Conservation (phyloP, 2,329 filamentous ascomycete species). For the Coleophoma crateriformis region DNA sequence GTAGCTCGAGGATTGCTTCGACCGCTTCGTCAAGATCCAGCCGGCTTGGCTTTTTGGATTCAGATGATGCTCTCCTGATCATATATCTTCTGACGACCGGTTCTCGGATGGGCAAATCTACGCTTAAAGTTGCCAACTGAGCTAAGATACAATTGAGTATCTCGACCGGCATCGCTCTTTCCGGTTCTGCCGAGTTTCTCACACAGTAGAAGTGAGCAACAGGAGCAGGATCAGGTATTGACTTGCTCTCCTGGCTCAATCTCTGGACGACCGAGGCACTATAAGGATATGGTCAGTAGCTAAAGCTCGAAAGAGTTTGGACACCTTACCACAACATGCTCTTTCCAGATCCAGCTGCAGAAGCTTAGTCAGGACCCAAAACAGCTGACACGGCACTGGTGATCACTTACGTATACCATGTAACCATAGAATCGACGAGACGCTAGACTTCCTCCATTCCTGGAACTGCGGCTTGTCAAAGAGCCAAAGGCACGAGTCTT, state of each 20-base stretch:
- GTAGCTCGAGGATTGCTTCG: slow-evolving; percentile 1
- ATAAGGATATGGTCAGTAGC: too few relatives aligned
- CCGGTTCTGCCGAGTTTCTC: slow-evolving; percentile 16
- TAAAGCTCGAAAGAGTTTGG: slow-evolving; percentile 1
- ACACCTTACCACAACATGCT: slow-evolving; percentile 22
- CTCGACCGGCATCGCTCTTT: slow-evolving; percentile 13
- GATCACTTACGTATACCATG: slow-evolving; percentile 21
- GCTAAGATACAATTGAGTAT: slow-evolving; percentile 16
- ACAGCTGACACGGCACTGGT: neutral
- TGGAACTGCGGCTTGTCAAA: slow-evolving; percentile 15
- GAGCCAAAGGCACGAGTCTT: slow-evolving; percentile 18
- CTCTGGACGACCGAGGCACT: too few relatives aligned
- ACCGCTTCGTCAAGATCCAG: slow-evolving; percentile 1
- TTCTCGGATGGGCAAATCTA: neutral
- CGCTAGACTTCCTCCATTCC: slow-evolving; percentile 23
- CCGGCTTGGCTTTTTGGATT: neutral
- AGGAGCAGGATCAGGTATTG: neutral
- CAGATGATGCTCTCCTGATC: too few relatives aligned
- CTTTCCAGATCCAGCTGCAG: slow-evolving; percentile 24
- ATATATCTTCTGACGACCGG: neutral
- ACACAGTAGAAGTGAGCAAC: slow-evolving; percentile 25
- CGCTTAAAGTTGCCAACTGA: slow-evolving; percentile 12
- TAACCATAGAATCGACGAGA: slow-evolving; percentile 28
- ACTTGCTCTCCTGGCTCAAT: neutral
- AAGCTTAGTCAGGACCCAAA: neutral